Percentiles rank a stretch among this genome's conserved stretches.
Conservation (phyloP, 2,329 filamentous ascomycete genomes). For the Mycocentrospora acerina region DNA sequence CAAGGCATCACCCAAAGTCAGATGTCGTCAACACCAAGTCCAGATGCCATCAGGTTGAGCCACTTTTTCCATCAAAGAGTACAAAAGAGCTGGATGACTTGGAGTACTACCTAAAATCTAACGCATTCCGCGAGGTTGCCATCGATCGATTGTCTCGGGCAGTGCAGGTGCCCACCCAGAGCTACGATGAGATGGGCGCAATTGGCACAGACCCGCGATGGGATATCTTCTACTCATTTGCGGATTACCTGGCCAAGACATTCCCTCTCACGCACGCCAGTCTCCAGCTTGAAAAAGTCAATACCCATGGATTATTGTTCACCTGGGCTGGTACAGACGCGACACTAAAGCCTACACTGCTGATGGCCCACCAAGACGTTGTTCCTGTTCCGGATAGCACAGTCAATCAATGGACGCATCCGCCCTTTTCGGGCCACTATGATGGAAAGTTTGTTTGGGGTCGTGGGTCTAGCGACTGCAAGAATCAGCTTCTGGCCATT, state of each 20-base stretch:
- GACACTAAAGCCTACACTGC: constrained; percentile 56
- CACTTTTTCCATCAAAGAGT: constrained; percentile 22
- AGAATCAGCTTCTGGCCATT: constrained; percentile 61
- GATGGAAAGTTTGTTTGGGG: constrained; percentile 63
- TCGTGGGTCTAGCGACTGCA: constrained; percentile 61
- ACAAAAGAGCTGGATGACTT: constrained; percentile 32
- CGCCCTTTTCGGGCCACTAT: constrained; percentile 61
- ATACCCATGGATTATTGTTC: constrained; percentile 61
- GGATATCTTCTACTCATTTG: constrained; percentile 59
- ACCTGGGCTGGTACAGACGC: constrained; percentile 57
- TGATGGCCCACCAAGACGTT: constrained; percentile 67
- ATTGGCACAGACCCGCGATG: constrained; percentile 61
- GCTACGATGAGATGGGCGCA: constrained; percentile 57
- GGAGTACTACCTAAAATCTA: constrained; percentile 29
- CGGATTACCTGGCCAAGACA: constrained; percentile 36
- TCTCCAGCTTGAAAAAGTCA: constrained; percentile 56
- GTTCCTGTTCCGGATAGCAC: constrained; percentile 56
- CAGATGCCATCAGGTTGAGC: constrained; percentile 32
- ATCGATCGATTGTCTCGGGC: constrained; percentile 47
- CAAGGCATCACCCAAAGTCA: constrained; percentile 8
- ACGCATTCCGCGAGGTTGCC: constrained; percentile 31
- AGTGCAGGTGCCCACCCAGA: constrained; percentile 58
- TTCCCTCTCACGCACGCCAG: constrained; percentile 44
- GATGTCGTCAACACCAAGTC: constrained; percentile 4
- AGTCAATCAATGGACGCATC: constrained; percentile 60